A percentile compares a stretch with the other conserved stretches of the same genome.
These are phyloP conservation scores for Hypomyces perniciosus DNA, from an alignment of 2,329 filamentous ascomycete species.

Conservation along the genomic window DNA sequence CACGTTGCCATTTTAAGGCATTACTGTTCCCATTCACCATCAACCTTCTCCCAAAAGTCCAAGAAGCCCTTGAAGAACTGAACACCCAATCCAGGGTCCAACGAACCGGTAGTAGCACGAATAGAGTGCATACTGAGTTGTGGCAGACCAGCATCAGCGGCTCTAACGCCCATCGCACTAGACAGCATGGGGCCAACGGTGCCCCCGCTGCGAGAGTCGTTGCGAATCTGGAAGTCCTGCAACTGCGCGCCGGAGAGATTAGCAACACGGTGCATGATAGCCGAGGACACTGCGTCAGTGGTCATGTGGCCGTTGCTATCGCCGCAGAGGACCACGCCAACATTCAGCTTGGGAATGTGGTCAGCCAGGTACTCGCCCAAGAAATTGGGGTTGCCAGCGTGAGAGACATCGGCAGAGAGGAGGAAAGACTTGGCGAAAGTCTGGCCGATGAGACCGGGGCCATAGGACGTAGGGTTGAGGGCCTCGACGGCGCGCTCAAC, in stretches of 20 bases:
- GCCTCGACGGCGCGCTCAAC: slow-evolving; percentile 77
- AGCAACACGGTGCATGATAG: slow-evolving; percentile 72
- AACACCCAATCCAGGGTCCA: slow-evolving; percentile 84
- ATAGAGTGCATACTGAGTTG: slow-evolving; percentile 95
- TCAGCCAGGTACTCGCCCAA: slow-evolving; percentile 72
- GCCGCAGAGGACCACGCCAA: slow-evolving; percentile 71
- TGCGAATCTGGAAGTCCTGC: slow-evolving; percentile 91
- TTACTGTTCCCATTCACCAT: slow-evolving; percentile 61
- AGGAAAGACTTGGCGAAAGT: slow-evolving; percentile 92
- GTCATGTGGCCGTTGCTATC: slow-evolving; percentile 96
- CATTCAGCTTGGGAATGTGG: slow-evolving; percentile 82
- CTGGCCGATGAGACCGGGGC: slow-evolving; percentile 62
- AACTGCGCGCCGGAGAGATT: slow-evolving; percentile 64
- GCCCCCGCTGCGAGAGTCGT: slow-evolving; percentile 81
- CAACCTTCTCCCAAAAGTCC: slow-evolving; percentile 78
- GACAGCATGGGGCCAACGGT: slow-evolving; percentile 93
- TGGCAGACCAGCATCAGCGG: slow-evolving; percentile 82
- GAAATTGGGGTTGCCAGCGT: slow-evolving; percentile 95
- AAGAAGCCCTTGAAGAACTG: slow-evolving; percentile 87
- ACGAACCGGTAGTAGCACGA: slow-evolving; percentile 75
- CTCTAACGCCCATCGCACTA: slow-evolving; percentile 70
- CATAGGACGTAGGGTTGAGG: slow-evolving; percentile 47
- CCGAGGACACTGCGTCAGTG: slow-evolving; percentile 79
- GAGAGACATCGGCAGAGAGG: slow-evolving; percentile 86
- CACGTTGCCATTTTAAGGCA: not conserved